phyloP scores from a whole-genome alignment of 2,329 filamentous ascomycete genomes.

The Hymenoscyphus fraxineus region DNA sequence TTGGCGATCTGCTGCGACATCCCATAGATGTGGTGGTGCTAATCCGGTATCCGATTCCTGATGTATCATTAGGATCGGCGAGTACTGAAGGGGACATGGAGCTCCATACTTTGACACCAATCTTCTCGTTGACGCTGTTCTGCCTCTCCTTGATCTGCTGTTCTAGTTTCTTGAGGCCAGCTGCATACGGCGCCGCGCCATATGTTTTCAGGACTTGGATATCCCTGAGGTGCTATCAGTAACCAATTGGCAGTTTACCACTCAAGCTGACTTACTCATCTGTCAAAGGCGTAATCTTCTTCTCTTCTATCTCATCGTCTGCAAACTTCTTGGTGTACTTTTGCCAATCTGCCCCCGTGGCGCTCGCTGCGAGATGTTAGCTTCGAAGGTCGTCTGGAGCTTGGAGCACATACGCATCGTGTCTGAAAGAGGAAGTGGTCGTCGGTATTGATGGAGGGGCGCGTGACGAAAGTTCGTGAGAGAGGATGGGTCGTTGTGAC shows the following conservation, averaged over 20 bases:
- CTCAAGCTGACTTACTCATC: constrained; percentile 70
- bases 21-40: constrained; percentile 97
- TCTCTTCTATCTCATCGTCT: constrained; percentile 96
- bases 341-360: constrained; percentile 93
- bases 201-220: constrained; percentile 99
- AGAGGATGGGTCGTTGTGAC: not conserved
- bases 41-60: constrained; percentile 98
- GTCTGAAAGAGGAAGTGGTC: constrained; percentile 1
- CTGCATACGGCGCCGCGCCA: constrained; percentile 91
- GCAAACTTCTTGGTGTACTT: constrained; percentile 97
- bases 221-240: constrained; percentile 62
- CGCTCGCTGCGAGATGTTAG: constrained; percentile 50
- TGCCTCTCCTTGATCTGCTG: constrained; percentile 99
- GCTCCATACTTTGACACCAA: constrained; percentile 67
- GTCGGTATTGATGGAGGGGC: not conserved
- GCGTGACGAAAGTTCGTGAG: not conserved
- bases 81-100: not conserved
- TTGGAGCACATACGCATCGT: constrained; percentile 9
- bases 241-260: constrained; percentile 6
- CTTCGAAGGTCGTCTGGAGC: not conserved
- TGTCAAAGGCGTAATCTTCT: constrained; percentile 96
- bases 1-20: constrained; percentile 94
- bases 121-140: constrained; percentile 97
- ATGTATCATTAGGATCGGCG: constrained; percentile 14
- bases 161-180: constrained; percentile 92